Evolutionary conservation across 192 early-diverging fungal species (phyloP).

Genomic region (Geranomyces variabilis): DNA sequence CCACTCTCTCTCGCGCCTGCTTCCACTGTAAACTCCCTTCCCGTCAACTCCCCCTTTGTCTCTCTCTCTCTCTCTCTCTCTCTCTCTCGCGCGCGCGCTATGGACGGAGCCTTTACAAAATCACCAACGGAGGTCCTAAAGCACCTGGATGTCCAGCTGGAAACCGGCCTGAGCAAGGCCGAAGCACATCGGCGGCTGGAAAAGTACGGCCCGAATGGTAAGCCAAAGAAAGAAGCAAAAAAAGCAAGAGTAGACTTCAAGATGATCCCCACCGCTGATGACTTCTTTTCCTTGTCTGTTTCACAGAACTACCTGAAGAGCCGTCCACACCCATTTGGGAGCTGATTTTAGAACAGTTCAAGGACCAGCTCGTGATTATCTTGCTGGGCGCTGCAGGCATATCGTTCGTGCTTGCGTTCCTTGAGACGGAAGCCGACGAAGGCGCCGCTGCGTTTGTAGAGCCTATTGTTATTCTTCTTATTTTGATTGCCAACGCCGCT

Average conservation of each 20-base stretch:
- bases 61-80: no score
- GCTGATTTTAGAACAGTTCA: slow-evolving; percentile 95
- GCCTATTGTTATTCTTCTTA: slow-evolving; percentile 96
- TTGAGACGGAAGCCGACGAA: slow-evolving; percentile 74
- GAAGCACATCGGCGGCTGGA: slow-evolving; percentile 66
- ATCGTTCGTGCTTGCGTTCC: slow-evolving; percentile 88
- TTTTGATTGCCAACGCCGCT: slow-evolving; percentile 95
- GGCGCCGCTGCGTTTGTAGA: slow-evolving; percentile 91
- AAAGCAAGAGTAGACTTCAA: no score
- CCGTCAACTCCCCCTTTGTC: no score
- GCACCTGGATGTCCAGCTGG: slow-evolving; percentile 65
- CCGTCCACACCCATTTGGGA: slow-evolving; percentile 88
- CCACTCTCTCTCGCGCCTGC: no score
- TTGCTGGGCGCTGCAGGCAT: slow-evolving; percentile 86
- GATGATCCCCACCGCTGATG: no score
- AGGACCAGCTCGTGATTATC: slow-evolving; percentile 98
- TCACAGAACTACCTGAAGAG: slow-evolving; percentile 83
- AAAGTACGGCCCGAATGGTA: slow-evolving; percentile 82
- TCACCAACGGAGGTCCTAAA: slow-evolving; percentile 67
- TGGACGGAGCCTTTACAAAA: slow-evolving; percentile 71
- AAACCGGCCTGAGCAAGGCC: slow-evolving; percentile 65
- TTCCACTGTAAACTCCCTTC: no score
- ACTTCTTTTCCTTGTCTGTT: not conserved
- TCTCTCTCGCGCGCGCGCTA: no score
- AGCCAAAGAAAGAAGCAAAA: not conserved